Evolutionary conservation across 805 yeast species (phyloP), one percentile per base, ranked within the genome.

Genomic region (Priceomyces melissophilus): DNA sequence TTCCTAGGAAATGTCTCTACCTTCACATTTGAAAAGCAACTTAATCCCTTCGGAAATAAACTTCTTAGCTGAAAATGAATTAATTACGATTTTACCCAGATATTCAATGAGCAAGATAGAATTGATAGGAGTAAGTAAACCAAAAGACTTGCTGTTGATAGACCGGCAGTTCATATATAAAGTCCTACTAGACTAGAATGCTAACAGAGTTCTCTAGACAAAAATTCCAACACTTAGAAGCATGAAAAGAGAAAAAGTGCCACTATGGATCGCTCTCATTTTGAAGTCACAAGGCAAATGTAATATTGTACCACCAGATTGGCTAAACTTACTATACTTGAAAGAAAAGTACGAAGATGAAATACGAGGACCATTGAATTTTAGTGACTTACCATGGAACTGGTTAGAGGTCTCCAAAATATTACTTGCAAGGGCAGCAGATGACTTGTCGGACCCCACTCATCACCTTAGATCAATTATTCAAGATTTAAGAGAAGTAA

Each of bases 261-360:
- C 96, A 0, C 47, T 91, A 2, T 93, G 98, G 98, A 67, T 87
- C 14, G 98, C 97, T 0, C 57, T 90, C 6, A 65, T 90, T 14
- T 67, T 93, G 37, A 88, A 87, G 54, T 80, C 82, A 35, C 98
- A 93, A 59, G 83, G 81, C 35, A 83, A 89, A 53, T 88, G 97
- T 61, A 84, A 82, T 46, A 80, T 93, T 2, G 81, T 87, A 7
- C 83, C 89, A 10, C 99, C 99, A 0, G 73, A 68, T 1, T 93
- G 99, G 99, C 70, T 93, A 8, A 75, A 73, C 8, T 61, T 76
- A 35, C 67, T 68, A 13, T 69, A 68, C 37, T 60, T 91, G 42
- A 75, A 76, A 40, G 71, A 67, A 4, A 69, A 74, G 32, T 79
- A 84, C 50, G 87, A 83, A 14, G 82, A 76, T 45, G 98, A 91